Base-by-base conservation (phyloP, 1,284 basidiomycete species). In the Hemileia vastatrix region DNA sequence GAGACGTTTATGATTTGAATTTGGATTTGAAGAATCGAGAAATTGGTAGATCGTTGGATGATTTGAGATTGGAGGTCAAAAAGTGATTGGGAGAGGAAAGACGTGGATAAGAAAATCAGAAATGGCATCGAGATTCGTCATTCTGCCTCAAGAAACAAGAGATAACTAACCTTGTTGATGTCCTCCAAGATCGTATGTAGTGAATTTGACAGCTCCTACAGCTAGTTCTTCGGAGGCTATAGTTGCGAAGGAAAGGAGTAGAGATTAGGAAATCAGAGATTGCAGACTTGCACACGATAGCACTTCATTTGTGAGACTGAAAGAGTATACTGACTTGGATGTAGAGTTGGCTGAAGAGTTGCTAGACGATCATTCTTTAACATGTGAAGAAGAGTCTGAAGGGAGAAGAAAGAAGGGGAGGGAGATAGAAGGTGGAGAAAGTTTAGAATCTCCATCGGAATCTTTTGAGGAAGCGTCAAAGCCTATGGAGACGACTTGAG, bases 311-410 rank as follows among this genome's bases (percentile, higher is more conserved):
- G 23, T 23, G 19, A 23, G 53, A 15, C 18, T 40, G 27, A 51
- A 9, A n/a, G 27, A 44, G 50, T 21, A 77, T 81, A 77, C 81
- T 72, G 76, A 94, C 92, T 97, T 15, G 95, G 94, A 78, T 98
- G 94, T 64, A 97, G 86, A 27, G 95, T 98, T 43, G 94, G 94
- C 79, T 97, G 95, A 69, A 98, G 82, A 31, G 91, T 95, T 23
- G 94, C 94, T 65, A 98, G 83, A 71, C 95, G 84, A 81, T 98
- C 95, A 75, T 98, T 98, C 84, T 98, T 98, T 76, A 98, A 82
- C 94, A 98, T 98, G 80, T 98, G 95, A 71, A 98, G 79, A 57
- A 98, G 83, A 48, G 94, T 97, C 93, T 98, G 73, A 13, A 50
- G n/a, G 1, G 63, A 13, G 50, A 64, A 24, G 43, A n/a, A n/a